A percentile compares a stretch with the other conserved stretches of the same genome.
Evolutionary conservation across 1,284 basidiomycete genomes (phyloP).

Genomic region (Cerioporus squamosus): DNA sequence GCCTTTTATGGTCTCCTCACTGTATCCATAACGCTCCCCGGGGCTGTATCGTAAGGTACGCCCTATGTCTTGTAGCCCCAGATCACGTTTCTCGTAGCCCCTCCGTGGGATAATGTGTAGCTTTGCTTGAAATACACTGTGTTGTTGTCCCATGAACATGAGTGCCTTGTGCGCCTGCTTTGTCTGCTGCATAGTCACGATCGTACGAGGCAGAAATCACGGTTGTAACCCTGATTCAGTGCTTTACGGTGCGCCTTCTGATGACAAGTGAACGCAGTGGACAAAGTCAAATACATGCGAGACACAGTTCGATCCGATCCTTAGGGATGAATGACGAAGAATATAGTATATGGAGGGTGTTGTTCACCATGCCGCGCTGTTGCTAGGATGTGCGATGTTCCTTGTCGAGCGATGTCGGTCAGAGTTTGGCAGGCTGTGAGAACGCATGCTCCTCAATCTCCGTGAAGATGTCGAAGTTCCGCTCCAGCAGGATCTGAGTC

Average conservation of each 20-base stretch:
- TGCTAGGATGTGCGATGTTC: not conserved
- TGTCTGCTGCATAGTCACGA: not conserved
- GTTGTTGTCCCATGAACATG: not conserved
- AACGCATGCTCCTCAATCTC: constrained; percentile 37
- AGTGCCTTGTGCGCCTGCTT: not conserved
- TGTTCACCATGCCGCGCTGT: not conserved
- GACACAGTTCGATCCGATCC: no score
- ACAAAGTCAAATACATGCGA: no score
- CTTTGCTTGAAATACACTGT: constrained; percentile 11
- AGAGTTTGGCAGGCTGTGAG: constrained; percentile 19
- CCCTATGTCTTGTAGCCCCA: constrained; percentile 18
- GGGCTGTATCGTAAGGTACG: not conserved
- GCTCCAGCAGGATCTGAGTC: constrained; percentile 51
- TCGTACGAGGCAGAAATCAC: no score
- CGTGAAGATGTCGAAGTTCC: constrained; percentile 64
- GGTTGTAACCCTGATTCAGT: no score
- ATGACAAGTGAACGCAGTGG: no score
- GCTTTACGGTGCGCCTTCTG: no score
- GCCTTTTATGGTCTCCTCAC: not conserved
- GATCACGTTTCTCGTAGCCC: constrained; percentile 8
- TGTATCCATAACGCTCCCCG: constrained; percentile 22
- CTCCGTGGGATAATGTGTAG: constrained; percentile 13
- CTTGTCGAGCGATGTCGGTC: not conserved
- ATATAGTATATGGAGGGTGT: no score
- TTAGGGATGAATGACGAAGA: no score